Base-by-base conservation (phyloP, 331 rosid genomes). In the Cydonia oblonga region DNA sequence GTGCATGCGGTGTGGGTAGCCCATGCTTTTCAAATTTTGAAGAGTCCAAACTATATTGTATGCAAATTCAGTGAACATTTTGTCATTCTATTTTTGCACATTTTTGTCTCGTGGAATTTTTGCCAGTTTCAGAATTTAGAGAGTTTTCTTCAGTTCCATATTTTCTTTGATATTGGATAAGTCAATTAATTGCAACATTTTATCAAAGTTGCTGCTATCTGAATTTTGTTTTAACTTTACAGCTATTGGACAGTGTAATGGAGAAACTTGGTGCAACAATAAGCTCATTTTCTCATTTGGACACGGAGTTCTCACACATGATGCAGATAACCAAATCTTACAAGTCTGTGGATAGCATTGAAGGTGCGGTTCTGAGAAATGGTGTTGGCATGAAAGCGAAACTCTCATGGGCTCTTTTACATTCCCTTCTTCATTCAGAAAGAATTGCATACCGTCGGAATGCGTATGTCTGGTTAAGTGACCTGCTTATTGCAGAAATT, bases 391-490 rank as follows among this genome's bases (percentile, higher is more conserved):
- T 83, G 86, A 80, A 84, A 75, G 90, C 88, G 49, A 85, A 89
- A 73, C 90, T 85, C 46, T 75, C 97, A 35, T 95, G 99, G 97
- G 83, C 90, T 72, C 86, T 92, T 82, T 83, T 95, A 72, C 97
- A 95, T 87, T 91, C 99, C 52, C 97, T 95, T 78, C 88, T 91
- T 79, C 99, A 95, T 85, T 95, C 99, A 60, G 96, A 87, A 64
- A 90, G 93, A 84, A 78, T 79, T 58, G 72, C 99, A 24, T 95
- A 88, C 83, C 96, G 90, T 71, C 89, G 85, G 72, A 91, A 90
- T 84, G 97, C 93, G 49, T 86, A 91, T 74, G 82, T 87, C 81
- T 95, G 99, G 99, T 87, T 95, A 73, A 92, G 96, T 2, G 99
- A 95, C 81, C 87, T 95, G 81, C 99, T 95, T 75, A 87, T 88